Evolutionary conservation across 202 grass and related monocot species (phyloP), one percentile per base, ranked within the genome.

Genomic region (Musa balbisiana): DNA sequence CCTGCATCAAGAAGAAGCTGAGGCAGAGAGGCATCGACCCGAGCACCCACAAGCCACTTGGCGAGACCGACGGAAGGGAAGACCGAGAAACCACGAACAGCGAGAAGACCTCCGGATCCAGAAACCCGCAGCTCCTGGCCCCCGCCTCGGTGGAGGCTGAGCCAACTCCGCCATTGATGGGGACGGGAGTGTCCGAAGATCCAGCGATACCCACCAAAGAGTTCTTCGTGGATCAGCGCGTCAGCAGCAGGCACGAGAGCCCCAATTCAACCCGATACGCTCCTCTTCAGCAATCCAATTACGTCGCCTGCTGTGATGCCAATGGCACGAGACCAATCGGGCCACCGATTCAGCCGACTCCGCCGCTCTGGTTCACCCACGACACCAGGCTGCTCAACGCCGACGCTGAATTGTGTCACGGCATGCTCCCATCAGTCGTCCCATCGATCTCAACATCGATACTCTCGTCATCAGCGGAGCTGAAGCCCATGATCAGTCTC

Each of bases 1-100:
- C 67, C 0, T 70, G 67, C 67, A 49, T 70, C 33, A 70, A 70
- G 67, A 70, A 70, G 67, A 70, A 70, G 43, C 67, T 70, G 67
- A 51, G 2, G 67, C 67, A 70, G 67, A 50, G 67, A 14, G 67
- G 67, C 43, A 51, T 70, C 20, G 49, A 70, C 16, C 67, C 67
- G 8, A 70, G 2, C 43, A 70, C 67, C 43, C 67, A 70, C 67
- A 51, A 25, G 13, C 19, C 49, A 5, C 17, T 51, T 23, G 9
- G 22, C 63, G 23, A 11, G 11, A 25, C 43, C 16, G 67, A n/a
- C 15, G 67, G 33, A 11, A 19, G 3, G 2, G 67, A 27, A 65
- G 63, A 26, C 13, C 24, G 26, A 27, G 10, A 26, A 26, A 23
- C 43, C 67, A 67, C 15, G 27, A 17, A 33, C 65, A 17, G 11